Conservation (phyloP, 768 basidiomycete species). For the Agaricus blazei region DNA sequence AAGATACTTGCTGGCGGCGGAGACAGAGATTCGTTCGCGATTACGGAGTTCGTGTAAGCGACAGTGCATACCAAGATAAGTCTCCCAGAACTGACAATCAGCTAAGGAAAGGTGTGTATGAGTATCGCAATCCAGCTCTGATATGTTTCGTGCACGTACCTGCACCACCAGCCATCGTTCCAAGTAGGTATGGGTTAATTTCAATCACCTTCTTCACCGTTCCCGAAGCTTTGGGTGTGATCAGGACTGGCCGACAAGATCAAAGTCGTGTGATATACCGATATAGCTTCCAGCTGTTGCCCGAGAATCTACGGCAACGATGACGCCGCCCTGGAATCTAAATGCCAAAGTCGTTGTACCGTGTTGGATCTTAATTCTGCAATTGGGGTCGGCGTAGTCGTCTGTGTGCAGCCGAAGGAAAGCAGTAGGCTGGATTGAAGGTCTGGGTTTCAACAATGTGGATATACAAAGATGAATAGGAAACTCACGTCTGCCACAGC, state of each 20-base stretch:
- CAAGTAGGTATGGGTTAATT: constrained; percentile 98
- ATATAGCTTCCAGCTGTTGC: constrained; percentile 97
- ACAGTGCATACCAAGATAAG: constrained; percentile 97
- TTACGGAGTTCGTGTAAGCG: constrained; percentile 95
- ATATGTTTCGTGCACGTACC: constrained; percentile 41
- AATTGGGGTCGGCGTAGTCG: constrained; percentile 89
- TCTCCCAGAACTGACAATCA: constrained; percentile 98
- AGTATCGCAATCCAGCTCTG: not conserved
- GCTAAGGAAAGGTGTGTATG: constrained; percentile 36
- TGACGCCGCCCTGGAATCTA: constrained; percentile 93
- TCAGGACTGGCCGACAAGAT: not conserved
- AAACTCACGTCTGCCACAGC: constrained; percentile 68
- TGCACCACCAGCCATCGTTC: constrained; percentile 99
- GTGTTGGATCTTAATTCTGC: constrained; percentile 97
- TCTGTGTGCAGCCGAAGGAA: constrained; percentile 95
- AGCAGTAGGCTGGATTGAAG: constrained; percentile 62
- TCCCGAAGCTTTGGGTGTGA: constrained; percentile 66
- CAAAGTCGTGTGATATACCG: constrained; percentile 46
- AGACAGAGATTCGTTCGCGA: constrained; percentile 94
- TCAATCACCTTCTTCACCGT: constrained; percentile 99
- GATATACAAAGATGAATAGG: constrained; percentile 1
- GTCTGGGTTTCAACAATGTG: not conserved
- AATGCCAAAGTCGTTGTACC: constrained; percentile 98
- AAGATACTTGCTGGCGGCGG: constrained; percentile 97
- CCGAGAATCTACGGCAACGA: constrained; percentile 98